Evolutionary conservation across 345 rosid species (phyloP).

Genomic region (Syzygium grande): DNA sequence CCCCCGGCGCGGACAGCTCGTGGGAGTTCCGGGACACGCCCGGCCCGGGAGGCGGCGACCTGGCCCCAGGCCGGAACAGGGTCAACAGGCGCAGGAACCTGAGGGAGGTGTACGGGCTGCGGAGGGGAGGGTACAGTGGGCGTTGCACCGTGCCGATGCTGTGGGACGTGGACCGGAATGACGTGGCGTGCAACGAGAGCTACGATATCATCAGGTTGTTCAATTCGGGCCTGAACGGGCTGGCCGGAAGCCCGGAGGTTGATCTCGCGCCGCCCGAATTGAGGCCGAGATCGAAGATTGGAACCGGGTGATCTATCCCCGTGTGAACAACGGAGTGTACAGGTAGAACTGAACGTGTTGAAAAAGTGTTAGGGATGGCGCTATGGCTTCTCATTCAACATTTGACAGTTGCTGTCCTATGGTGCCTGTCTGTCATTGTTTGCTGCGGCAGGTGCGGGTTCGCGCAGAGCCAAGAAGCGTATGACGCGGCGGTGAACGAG

Average conservation of each 20-base stretch:
- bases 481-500: slow-evolving; percentile 57
- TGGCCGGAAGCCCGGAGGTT: slow-evolving; percentile 38
- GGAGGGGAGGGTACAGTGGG: slow-evolving; percentile 60
- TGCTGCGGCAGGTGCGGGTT: slow-evolving; percentile 56
- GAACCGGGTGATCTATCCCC: slow-evolving; percentile 68
- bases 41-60: slow-evolving; percentile 9
- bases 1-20: slow-evolving; percentile 70
- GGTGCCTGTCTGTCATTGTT: background rate
- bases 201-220: slow-evolving; percentile 65
- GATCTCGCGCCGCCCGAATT: slow-evolving; percentile 50
- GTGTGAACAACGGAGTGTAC: slow-evolving; percentile 77
- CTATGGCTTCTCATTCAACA: background rate
- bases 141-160: slow-evolving; percentile 81
- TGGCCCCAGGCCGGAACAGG: slow-evolving; percentile 52
- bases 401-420: background rate
- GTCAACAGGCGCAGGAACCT: slow-evolving; percentile 50
- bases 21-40: slow-evolving; percentile 52
- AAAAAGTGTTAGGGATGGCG: background rate
- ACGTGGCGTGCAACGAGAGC: slow-evolving; percentile 74
- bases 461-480: slow-evolving; percentile 85
- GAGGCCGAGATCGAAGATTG: slow-evolving; percentile 49
- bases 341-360: slow-evolving; percentile 19
- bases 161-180: slow-evolving; percentile 57
- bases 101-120: slow-evolving; percentile 56
- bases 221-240: slow-evolving; percentile 52